phyloP scores from a whole-genome alignment of 306 rosid species.

The Elaeagnus macrophylla region DNA sequence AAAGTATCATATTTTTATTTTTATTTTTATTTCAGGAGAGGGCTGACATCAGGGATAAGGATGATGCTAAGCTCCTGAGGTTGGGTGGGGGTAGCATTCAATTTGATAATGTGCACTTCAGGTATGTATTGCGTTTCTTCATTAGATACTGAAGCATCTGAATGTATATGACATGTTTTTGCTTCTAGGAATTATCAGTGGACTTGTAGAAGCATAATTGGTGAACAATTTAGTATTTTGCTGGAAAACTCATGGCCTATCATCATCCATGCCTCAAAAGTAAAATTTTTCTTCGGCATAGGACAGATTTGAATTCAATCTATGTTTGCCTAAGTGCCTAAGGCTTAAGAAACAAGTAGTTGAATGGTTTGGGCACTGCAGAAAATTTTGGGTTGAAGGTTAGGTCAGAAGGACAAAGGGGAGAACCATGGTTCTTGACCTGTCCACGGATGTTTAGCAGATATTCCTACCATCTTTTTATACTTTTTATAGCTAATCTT shows the following conservation, averaged over 20 bases:
- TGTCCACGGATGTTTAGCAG: no score
- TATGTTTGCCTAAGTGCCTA: not conserved
- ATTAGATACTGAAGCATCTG: slow-evolving; percentile 9
- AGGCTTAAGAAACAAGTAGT: no score
- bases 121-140: slow-evolving; percentile 37
- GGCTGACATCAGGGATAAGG: slow-evolving; percentile 64
- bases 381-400: no score
- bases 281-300: not conserved
- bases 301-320: not conserved
- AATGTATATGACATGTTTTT: not conserved
- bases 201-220: not conserved
- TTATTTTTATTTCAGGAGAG: slow-evolving; percentile 47
- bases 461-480: no score
- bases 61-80: slow-evolving; percentile 52
- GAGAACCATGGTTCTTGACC: no score
- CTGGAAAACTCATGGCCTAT: not conserved
- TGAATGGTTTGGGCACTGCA: no score
- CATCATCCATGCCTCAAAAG: not conserved
- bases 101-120: slow-evolving; percentile 69
- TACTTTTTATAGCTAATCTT: not conserved
- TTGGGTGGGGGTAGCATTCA: slow-evolving; percentile 65
- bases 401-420: no score
- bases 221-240: not conserved
- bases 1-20: slow-evolving; percentile 9
- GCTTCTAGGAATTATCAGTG: not conserved